phyloP scores from a whole-genome alignment of 345 rosid species.

The Tarenaya hassleriana region DNA sequence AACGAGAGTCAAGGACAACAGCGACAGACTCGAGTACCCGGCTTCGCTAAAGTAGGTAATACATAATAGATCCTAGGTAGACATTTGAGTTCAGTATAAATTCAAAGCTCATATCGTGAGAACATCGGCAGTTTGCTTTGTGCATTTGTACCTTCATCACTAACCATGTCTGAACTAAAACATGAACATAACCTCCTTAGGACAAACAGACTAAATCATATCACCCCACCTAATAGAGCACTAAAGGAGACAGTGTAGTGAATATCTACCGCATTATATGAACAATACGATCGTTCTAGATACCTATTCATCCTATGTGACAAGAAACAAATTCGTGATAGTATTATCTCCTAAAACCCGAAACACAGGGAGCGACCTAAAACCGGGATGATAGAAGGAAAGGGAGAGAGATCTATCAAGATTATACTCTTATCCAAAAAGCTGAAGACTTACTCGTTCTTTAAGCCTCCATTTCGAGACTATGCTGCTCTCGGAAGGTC shows the following conservation, averaged over 20 bases:
- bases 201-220: neutral
- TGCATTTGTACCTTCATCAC: neutral
- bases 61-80: neutral
- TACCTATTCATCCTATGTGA: neutral
- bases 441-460: slow-evolving; percentile 64
- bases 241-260: slow-evolving; percentile 7
- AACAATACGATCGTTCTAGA: slow-evolving; percentile 14
- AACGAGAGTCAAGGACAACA: neutral
- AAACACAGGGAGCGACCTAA: neutral
- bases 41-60: neutral
- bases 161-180: slow-evolving; percentile 5
- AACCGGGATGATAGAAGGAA: too few relatives aligned
- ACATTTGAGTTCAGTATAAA: neutral
- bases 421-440: neutral
- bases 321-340: neutral
- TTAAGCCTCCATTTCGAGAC: slow-evolving; percentile 80
- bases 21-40: neutral
- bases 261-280: neutral
- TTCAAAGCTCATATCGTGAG: slow-evolving; percentile 3
- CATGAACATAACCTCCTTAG: neutral
- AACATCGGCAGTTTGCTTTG: neutral
- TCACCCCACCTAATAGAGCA: slow-evolving; percentile 2
- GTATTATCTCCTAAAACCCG: slow-evolving; percentile 10
- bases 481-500: slow-evolving; percentile 48
- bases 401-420: too few relatives aligned